Conservation (phyloP, 192 early-diverging fungal genomes). For the Podila horticola region DNA sequence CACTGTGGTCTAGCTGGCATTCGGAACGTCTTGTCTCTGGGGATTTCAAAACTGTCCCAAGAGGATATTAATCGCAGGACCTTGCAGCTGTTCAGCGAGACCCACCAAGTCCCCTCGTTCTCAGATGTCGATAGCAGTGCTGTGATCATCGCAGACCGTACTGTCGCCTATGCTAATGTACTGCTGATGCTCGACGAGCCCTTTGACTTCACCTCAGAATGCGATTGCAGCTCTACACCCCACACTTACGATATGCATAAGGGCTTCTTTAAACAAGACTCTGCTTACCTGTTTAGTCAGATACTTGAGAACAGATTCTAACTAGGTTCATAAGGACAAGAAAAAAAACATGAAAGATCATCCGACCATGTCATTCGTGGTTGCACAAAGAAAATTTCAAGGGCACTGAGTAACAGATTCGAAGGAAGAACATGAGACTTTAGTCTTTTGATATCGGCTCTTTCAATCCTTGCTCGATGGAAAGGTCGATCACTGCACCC, state of each 20-base stretch:
- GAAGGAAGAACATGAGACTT: no score
- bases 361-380: no score
- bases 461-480: no score
- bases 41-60: constrained; percentile 7
- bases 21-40: constrained; percentile 10
- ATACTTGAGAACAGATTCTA: no score
- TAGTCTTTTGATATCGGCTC: no score
- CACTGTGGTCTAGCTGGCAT: constrained; percentile 14
- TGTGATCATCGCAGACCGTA: neutral
- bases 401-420: no score
- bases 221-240: neutral
- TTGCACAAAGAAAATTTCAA: no score
- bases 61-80: constrained; percentile 14
- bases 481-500: no score
- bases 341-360: no score
- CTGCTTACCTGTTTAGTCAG: neutral
- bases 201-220: constrained; percentile 7
- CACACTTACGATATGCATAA: constrained; percentile 7
- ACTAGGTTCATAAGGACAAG: no score
- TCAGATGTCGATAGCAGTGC: constrained; percentile 8
- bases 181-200: neutral
- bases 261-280: constrained; percentile 1
- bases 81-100: constrained; percentile 8
- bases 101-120: neutral
- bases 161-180: constrained; percentile 3